These are phyloP conservation scores for Cercospora zeae-maydis DNA, from an alignment of 2,329 filamentous ascomycete genomes.

Conservation along the genomic window DNA sequence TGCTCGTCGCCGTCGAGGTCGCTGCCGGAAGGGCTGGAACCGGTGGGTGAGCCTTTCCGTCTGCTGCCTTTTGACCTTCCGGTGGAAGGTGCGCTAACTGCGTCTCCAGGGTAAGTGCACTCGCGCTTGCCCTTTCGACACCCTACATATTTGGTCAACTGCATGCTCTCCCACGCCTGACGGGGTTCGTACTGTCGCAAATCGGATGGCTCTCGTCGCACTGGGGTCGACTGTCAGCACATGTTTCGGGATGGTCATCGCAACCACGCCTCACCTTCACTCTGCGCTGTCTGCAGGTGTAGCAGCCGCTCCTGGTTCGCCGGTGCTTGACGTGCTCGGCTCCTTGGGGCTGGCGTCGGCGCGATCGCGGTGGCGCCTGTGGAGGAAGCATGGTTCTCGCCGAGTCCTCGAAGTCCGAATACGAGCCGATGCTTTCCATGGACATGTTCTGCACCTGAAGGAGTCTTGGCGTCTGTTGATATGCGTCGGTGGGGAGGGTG, in stretches of 20 bases:
- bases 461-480: slow-evolving; percentile 22
- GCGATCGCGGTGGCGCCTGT: slow-evolving; percentile 25
- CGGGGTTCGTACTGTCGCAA: slow-evolving; percentile 63
- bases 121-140: slow-evolving; percentile 90
- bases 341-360: slow-evolving; percentile 30
- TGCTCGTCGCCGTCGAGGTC: slow-evolving; percentile 44
- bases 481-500: slow-evolving; percentile 28
- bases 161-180: neutral
- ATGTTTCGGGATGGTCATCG: neutral
- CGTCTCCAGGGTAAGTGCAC: slow-evolving; percentile 79
- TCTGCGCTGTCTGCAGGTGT: slow-evolving; percentile 80
- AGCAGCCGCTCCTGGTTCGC: slow-evolving; percentile 89
- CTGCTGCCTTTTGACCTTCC: slow-evolving; percentile 46
- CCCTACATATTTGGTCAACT: slow-evolving; percentile 47
- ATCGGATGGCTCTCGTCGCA: slow-evolving; percentile 86
- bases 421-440: slow-evolving; percentile 34
- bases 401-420: slow-evolving; percentile 34
- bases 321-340: slow-evolving; percentile 85
- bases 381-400: slow-evolving; percentile 28
- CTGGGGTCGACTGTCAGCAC: slow-evolving; percentile 46
- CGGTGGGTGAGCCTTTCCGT: slow-evolving; percentile 42
- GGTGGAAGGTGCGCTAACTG: slow-evolving; percentile 48
- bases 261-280: slow-evolving; percentile 59
- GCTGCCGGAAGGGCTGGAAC: slow-evolving; percentile 52
- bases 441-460: slow-evolving; percentile 35